These are phyloP conservation scores for Xylaria telfairii DNA, from an alignment of 495 filamentous ascomycete genomes.

Conservation along the genomic window DNA sequence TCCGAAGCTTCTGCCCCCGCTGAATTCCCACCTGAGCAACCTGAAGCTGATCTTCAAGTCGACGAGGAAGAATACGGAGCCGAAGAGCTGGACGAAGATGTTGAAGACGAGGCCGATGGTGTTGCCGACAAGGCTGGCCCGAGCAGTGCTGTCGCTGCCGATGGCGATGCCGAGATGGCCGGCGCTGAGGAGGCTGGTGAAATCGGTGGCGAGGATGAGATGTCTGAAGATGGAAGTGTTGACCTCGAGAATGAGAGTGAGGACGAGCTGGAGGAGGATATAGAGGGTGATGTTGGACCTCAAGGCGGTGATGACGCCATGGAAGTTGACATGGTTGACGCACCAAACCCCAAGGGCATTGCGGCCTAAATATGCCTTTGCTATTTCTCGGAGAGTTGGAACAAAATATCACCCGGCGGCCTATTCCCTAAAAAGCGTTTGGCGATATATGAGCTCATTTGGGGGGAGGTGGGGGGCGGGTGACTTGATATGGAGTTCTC, in stretches of 20 bases:
- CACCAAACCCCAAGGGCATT: constrained; percentile 28
- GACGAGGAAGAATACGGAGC: constrained; percentile 92
- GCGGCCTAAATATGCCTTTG: constrained; percentile 4
- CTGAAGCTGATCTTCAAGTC: constrained; percentile 84
- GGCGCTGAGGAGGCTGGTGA: constrained; percentile 65
- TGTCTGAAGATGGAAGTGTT: constrained; percentile 88
- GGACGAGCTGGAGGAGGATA: constrained; percentile 83
- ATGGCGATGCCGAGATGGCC: constrained; percentile 84
- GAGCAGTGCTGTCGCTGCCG: constrained; percentile 51
- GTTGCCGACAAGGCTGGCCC: constrained; percentile 47
- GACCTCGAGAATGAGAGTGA: constrained; percentile 93
- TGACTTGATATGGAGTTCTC: not conserved
- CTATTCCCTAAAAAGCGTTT: not conserved
- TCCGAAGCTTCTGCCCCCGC: constrained; percentile 93
- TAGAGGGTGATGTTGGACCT: constrained; percentile 71
- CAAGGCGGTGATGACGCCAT: constrained; percentile 80
- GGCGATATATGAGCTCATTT: not conserved
- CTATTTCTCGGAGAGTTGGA: not conserved
- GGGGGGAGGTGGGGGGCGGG: no score
- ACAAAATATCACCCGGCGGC: not conserved
- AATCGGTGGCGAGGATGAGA: constrained; percentile 69
- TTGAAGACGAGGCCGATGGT: constrained; percentile 55
- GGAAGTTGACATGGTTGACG: constrained; percentile 67
- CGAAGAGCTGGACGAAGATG: constrained; percentile 77
- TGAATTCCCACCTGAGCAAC: constrained; percentile 96